Evolutionary conservation across 257 asterid species (phyloP).

Genomic region (Catharanthus roseus): DNA sequence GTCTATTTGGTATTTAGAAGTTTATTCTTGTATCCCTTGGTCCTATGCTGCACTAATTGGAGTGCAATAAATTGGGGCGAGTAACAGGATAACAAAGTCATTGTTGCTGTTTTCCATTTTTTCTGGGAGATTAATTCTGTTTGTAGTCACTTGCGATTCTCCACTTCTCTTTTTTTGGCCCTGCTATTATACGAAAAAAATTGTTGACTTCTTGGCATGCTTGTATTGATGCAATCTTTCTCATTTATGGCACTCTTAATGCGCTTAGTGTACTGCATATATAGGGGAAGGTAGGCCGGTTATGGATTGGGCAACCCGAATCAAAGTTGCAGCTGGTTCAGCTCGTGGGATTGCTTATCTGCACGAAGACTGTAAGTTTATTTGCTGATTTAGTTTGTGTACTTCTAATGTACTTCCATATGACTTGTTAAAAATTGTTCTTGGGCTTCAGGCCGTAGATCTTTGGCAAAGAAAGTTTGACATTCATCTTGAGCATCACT

Average conservation of each 20-base stretch:
- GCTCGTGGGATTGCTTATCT: conserved; percentile 93
- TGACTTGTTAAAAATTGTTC: background rate
- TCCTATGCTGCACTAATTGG: background rate
- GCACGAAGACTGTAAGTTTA: conserved; percentile 78
- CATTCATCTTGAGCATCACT: background rate
- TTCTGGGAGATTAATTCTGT: background rate
- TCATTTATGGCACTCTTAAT: background rate
- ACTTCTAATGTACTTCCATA: background rate
- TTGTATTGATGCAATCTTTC: background rate
- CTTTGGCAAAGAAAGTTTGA: background rate
- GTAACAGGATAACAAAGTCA: background rate
- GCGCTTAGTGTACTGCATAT: background rate
- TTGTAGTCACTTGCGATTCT: background rate
- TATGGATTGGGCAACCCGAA: conserved; percentile 81
- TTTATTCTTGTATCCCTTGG: background rate
- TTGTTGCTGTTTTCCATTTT: background rate
- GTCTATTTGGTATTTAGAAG: background rate
- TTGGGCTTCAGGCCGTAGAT: background rate
- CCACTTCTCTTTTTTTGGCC: background rate
- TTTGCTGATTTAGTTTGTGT: conserved; percentile 6
- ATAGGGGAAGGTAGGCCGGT: conserved; percentile 44
- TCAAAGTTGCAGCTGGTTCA: conserved; percentile 85
- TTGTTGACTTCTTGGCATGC: background rate
- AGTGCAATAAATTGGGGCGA: background rate
- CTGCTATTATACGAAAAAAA: background rate